Base-by-base conservation (phyloP, 257 asterid genomes). In the Asclepias syriaca region DNA sequence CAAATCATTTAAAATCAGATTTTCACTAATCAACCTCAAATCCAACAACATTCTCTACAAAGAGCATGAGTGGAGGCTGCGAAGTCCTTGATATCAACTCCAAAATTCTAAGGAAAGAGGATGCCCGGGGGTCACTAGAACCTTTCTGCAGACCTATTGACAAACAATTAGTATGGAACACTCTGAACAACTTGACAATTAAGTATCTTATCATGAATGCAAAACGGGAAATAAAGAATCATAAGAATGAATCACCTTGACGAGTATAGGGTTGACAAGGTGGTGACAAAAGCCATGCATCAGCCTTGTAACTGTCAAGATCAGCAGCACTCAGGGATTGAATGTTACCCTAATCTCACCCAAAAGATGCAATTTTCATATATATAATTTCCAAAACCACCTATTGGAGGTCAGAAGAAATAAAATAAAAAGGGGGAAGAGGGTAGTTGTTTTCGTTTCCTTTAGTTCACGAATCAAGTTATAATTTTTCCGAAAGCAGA, bases 261-360 rank as follows among this genome's bases (percentile, higher is more conserved):
- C 97, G 84, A 39, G 99, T 91, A 80, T 91, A 94, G 24, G 99
- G 99, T 74, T 91, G 99, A 84, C 99, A 94, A 78, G 99, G 97
- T 58, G 99, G 99, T 79, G 99, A 91, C 67, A 94, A 75, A 43
- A 94, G 85, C 99, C 99, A 94, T 19, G 77, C 93, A 76, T 88
- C 93, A 40, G 96, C 97, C 79, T 80, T 74, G 57, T 89, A 89
- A 51, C 79, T 75, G 75, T 94, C 97, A 71, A 94, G 90, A 81
- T 91, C 96, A 79, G 58, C 86, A 73, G 93, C 92, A 84, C 82
- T 89, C 89, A 94, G 72, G 48, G 96, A 85, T 86, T 91, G 99
- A 85, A 94, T 94, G 77, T 91, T 91, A 66, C 99, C 99, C 98
- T 94, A 76, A 60, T 27, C 68, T 78, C 82, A 75, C 72, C 78